phyloP scores from a whole-genome alignment of 805 yeast species.

The Suhomyces kilbournensis region DNA sequence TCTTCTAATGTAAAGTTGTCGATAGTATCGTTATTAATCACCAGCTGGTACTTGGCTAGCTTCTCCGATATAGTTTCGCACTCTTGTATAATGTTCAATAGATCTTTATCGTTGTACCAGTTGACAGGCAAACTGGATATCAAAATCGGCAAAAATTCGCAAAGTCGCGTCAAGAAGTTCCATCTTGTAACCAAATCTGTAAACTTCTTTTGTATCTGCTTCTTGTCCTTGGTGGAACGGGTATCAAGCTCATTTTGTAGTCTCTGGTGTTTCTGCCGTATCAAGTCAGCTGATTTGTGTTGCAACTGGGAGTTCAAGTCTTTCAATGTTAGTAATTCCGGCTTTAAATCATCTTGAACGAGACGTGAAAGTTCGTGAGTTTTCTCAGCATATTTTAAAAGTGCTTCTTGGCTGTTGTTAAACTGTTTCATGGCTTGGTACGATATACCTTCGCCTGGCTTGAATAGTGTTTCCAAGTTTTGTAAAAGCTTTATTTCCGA shows the following conservation, averaged over 20 bases:
- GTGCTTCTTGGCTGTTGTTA: slow-evolving; percentile 4
- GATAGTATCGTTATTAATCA: slow-evolving; percentile 15
- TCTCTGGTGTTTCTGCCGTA: slow-evolving; percentile 10
- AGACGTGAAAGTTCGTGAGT: slow-evolving; percentile 4
- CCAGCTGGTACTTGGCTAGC: slow-evolving; percentile 14
- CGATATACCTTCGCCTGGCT: slow-evolving; percentile 8
- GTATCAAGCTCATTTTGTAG: slow-evolving; percentile 3
- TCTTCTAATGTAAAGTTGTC: slow-evolving; percentile 16
- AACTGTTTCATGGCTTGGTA: slow-evolving; percentile 14
- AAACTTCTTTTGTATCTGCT: slow-evolving; percentile 6
- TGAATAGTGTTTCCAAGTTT: slow-evolving; percentile 19
- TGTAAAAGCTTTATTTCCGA: slow-evolving; percentile 24
- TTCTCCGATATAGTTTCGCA: slow-evolving; percentile 23
- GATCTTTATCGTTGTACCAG: slow-evolving; percentile 33
- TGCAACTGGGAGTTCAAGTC: slow-evolving; percentile 11
- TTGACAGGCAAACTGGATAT: slow-evolving; percentile 32
- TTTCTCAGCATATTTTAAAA: slow-evolving; percentile 1
- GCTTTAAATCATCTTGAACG: slow-evolving; percentile 11
- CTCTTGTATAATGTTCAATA: slow-evolving; percentile 24
- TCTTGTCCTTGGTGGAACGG: slow-evolving; percentile 4
- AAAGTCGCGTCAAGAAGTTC: slow-evolving; percentile 16
- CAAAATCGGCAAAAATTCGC: slow-evolving; percentile 32
- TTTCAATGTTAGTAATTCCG: slow-evolving; percentile 17
- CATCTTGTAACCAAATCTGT: slow-evolving; percentile 15
- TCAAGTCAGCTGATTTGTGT: slow-evolving; percentile 1